Evolutionary conservation across 331 rosid species (phyloP).

Genomic region (Malus hybrid): DNA sequence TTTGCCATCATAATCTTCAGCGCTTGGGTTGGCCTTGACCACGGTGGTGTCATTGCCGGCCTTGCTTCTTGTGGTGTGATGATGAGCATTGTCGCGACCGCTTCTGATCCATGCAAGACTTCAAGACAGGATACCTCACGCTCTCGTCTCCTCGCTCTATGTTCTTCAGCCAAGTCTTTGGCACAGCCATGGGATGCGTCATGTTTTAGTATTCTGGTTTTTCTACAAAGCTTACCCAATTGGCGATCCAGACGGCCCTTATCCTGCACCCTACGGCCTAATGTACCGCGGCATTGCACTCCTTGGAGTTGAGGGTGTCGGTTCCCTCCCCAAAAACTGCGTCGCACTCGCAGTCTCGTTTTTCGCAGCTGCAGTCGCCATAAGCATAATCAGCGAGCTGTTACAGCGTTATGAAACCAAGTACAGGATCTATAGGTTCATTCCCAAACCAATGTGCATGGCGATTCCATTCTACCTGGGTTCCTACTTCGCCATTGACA

Average conservation of each 20-base stretch:
- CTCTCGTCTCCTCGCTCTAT: constrained; percentile 60
- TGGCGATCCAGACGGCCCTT: constrained; percentile 48
- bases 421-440: constrained; percentile 24
- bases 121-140: constrained; percentile 66
- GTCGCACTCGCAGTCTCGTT: constrained; percentile 26
- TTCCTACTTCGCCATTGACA: constrained; percentile 68
- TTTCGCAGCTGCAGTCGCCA: constrained; percentile 24
- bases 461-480: constrained; percentile 75
- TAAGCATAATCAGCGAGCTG: constrained; percentile 27
- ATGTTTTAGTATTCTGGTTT: constrained; percentile 49
- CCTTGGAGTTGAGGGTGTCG: not conserved
- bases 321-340: constrained; percentile 9
- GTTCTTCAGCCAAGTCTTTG: constrained; percentile 60
- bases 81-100: constrained; percentile 77
- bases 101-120: constrained; percentile 77
- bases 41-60: constrained; percentile 68
- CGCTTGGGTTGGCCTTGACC: constrained; percentile 48
- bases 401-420: constrained; percentile 30
- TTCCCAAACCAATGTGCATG: constrained; percentile 63
- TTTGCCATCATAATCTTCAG: constrained; percentile 59
- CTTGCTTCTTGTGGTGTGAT: constrained; percentile 73
- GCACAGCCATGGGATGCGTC: constrained; percentile 54
- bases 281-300: constrained; percentile 62
- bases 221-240: constrained; percentile 56
- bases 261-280: constrained; percentile 60